These are phyloP conservation scores for Buxus sempervirens DNA, from an alignment of 164 flowering plant genomes.

Conservation along the genomic window DNA sequence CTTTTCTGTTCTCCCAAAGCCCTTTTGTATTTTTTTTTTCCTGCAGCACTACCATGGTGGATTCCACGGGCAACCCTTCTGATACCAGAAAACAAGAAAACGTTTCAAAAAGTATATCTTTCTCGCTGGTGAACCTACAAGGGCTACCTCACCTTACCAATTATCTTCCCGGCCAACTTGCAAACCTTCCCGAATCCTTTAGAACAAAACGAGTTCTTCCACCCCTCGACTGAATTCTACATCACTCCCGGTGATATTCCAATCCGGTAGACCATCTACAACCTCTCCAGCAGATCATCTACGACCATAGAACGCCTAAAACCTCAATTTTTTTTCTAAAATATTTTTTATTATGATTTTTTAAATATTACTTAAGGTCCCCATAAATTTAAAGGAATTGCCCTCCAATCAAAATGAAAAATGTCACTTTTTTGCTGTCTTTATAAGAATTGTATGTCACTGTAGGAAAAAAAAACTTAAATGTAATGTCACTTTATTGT, in stretches of 20 bases:
- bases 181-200: constrained; percentile 44
- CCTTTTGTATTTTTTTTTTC: neutral
- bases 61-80: neutral
- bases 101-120: neutral
- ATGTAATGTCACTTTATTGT: no score
- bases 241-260: constrained; percentile 24
- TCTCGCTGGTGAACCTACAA: constrained; percentile 22
- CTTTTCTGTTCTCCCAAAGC: no score
- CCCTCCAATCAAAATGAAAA: no score
- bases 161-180: constrained; percentile 39
- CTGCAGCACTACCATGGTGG: constrained; percentile 4
- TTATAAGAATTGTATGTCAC: no score
- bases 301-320: no score
- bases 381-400: no score
- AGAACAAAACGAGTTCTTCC: constrained; percentile 48
- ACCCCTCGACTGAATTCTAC: constrained; percentile 33
- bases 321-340: no score
- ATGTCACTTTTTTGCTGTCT: no score
- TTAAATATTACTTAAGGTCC: no score
- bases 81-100: neutral
- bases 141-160: constrained; percentile 47
- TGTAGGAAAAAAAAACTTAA: no score
- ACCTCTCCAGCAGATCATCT: constrained; percentile 14
- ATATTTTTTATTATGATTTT: no score
- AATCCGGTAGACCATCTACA: constrained; percentile 21